phyloP scores from a whole-genome alignment of 164 flowering plant species.

The Paratinospora sagittata region DNA sequence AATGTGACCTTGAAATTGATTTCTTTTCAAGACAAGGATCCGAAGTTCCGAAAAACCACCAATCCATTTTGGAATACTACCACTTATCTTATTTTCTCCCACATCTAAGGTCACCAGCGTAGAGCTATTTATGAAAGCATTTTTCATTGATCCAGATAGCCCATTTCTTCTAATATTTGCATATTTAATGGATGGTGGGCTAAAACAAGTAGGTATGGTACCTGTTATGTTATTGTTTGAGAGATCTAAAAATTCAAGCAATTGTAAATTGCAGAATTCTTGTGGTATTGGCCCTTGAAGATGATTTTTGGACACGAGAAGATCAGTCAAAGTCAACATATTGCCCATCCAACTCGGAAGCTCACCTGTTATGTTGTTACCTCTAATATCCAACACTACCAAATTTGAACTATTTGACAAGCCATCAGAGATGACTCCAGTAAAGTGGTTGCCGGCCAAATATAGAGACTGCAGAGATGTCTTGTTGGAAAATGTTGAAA shows the following conservation, averaged over 20 bases:
- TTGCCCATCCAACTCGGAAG: slow-evolving; percentile 3
- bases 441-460: not conserved
- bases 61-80: slow-evolving; percentile 15
- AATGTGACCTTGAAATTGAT: slow-evolving; percentile 13
- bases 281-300: slow-evolving; percentile 2
- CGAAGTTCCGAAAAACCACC: not conserved
- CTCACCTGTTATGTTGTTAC: not conserved
- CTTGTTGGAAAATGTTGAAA: not conserved
- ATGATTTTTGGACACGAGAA: not conserved
- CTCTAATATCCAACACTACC: not conserved
- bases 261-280: not conserved
- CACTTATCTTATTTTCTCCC: slow-evolving; percentile 13
- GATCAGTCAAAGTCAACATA: not conserved
- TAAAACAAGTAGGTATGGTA: slow-evolving; percentile 8
- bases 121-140: not conserved
- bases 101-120: slow-evolving; percentile 1
- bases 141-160: slow-evolving; percentile 2
- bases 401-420: not conserved
- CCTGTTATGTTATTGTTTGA: slow-evolving; percentile 2
- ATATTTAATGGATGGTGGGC: not conserved
- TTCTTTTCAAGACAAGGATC: slow-evolving; percentile 6
- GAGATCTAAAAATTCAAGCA: not conserved
- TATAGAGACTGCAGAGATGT: not conserved
- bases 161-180: slow-evolving; percentile 4
- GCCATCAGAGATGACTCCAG: not conserved